phyloP scores from a whole-genome alignment of 805 yeast genomes.

The Dipodascopsis tothii region DNA sequence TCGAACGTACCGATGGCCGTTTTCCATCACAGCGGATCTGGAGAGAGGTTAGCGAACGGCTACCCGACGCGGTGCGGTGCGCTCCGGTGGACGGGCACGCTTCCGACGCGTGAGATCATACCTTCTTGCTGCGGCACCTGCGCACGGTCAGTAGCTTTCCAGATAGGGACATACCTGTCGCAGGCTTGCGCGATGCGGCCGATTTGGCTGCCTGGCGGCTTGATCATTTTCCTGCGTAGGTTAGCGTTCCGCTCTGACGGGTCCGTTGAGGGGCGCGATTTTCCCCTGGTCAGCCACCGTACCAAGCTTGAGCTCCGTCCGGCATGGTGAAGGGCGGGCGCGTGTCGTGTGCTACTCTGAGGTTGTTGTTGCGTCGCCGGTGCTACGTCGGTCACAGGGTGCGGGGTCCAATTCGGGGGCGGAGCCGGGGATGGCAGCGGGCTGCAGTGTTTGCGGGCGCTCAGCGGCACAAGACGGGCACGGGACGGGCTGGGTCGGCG shows the following conservation, averaged over 20 bases:
- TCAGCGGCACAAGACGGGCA: too few relatives aligned
- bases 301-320: constrained; percentile 37
- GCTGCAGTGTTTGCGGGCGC: too few relatives aligned
- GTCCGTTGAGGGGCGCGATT: too few relatives aligned
- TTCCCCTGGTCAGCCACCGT: too few relatives aligned
- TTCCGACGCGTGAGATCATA: too few relatives aligned
- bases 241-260: constrained; percentile 37
- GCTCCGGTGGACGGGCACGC: neutral
- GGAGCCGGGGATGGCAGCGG: too few relatives aligned
- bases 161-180: constrained; percentile 57
- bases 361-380: too few relatives aligned
- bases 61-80: neutral
- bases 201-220: constrained; percentile 57
- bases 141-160: constrained; percentile 13
- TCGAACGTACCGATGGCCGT: constrained; percentile 33
- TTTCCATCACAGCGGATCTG: constrained; percentile 62
- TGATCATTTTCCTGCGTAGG: constrained; percentile 45
- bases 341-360: too few relatives aligned
- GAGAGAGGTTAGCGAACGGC: constrained; percentile 1
- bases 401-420: too few relatives aligned
- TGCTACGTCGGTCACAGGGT: too few relatives aligned
- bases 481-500: too few relatives aligned
- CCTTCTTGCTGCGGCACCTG: constrained; percentile 22
- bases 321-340: constrained; percentile 35
- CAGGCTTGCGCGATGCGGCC: constrained; percentile 85